Evolutionary conservation across 2,329 filamentous ascomycete genomes (phyloP), one percentile per base, ranked within the genome.

Genomic region (Amauroascus verrucosus): DNA sequence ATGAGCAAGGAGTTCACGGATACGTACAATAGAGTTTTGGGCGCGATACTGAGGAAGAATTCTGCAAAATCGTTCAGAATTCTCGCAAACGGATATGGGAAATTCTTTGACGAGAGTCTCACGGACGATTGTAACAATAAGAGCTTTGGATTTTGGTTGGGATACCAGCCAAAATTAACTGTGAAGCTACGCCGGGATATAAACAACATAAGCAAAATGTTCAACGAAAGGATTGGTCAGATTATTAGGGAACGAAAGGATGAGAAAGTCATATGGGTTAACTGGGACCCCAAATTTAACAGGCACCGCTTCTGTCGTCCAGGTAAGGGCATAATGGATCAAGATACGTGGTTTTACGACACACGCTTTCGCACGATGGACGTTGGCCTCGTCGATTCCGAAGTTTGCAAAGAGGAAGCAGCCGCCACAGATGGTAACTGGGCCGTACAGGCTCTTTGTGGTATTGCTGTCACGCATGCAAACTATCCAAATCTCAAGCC

Each of bases 261-360:
- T 14, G 52, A 57, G 6, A 49, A 52, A 26, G 49, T 58, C 5
- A 43, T 58, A 26, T 64, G 60, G 52, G 57, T 65, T 24, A 59
- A 65, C 45, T 60, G 63, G 32, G 62, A 62, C 47, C 32, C 30
- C 1, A 51, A 56, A 13, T 65, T 62, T 38, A 56, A 61, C 26
- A 58, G 56, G 7, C 63, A 65, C 54, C 56, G 62, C 4, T 64
- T 65, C 51, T 65, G 63, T 47, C 62, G 60, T 24, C 55, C 56
- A 9, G 59, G 59, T 5, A 56, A 57, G 30, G 57, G 57, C n/a
- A 26, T 51, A 7, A 35, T 32, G 18, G 44, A 55, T 18, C 41
- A 53, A 3, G 57, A 58, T 20, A 63, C 62, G 18, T 65, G 63
- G 63, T 64, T 65, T 49, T 64, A 62, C 58, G 60, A 62, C 47